Evolutionary conservation across 2,329 filamentous ascomycete species (phyloP).

Genomic region (Fusarium domesticum): DNA sequence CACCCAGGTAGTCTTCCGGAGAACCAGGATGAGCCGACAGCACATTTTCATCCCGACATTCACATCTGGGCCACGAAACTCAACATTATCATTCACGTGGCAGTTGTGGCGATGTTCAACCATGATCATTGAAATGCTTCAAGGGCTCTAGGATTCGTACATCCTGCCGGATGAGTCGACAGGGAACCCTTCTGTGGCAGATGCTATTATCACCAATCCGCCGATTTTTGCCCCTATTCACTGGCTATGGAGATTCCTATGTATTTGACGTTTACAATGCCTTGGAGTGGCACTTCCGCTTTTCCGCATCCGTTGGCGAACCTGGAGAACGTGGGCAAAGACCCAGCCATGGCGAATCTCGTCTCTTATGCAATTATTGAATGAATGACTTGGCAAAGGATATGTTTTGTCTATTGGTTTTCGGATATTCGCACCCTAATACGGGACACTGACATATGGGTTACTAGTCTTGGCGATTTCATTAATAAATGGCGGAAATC

Average conservation of each 20-base stretch:
- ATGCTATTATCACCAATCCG: constrained; percentile 42
- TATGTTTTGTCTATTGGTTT: constrained; percentile 1
- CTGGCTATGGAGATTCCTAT: constrained; percentile 10
- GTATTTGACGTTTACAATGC: constrained; percentile 44
- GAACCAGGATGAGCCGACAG: too few relatives aligned
- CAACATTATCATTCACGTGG: too few relatives aligned
- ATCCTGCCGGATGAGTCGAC: too few relatives aligned
- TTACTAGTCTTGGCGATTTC: constrained; percentile 17
- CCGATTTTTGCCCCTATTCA: constrained; percentile 14
- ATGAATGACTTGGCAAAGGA: constrained; percentile 74
- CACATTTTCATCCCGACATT: too few relatives aligned
- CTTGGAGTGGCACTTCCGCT: constrained; percentile 68
- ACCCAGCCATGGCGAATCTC: constrained; percentile 63
- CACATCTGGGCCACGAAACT: too few relatives aligned
- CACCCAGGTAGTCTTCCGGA: too few relatives aligned
- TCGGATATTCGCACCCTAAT: too few relatives aligned
- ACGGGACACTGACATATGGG: not conserved
- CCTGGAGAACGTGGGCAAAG: constrained; percentile 50
- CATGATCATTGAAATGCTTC: too few relatives aligned
- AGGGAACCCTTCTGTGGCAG: constrained; percentile 43
- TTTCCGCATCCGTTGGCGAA: constrained; percentile 74
- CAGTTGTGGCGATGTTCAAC: too few relatives aligned
- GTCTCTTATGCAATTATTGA: constrained; percentile 70
- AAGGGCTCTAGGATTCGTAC: too few relatives aligned
- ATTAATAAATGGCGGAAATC: constrained; percentile 20